phyloP scores from a whole-genome alignment of 2,329 filamentous ascomycete species.

The Xylaria sp. region DNA sequence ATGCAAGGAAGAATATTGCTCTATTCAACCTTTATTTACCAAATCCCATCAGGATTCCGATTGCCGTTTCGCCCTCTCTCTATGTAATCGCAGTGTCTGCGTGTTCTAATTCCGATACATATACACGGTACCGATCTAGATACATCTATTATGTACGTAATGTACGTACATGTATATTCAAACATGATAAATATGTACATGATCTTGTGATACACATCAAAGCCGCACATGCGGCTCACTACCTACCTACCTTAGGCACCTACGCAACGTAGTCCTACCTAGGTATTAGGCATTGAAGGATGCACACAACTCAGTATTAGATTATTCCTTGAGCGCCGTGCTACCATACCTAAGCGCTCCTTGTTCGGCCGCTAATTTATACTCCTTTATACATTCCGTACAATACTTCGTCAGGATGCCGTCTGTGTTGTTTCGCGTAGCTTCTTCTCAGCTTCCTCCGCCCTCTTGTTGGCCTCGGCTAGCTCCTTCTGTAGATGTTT shows the following conservation, averaged over 20 bases:
- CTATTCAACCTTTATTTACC: too few species aligned
- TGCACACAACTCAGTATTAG: neutral
- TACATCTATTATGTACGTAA: neutral
- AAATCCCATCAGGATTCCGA: too few species aligned
- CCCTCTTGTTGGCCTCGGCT: conserved; percentile 69
- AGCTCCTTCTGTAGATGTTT: conserved; percentile 82
- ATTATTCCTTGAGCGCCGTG: neutral
- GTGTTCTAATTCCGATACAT: neutral
- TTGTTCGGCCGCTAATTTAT: neutral
- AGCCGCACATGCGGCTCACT: too few species aligned
- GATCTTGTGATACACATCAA: neutral
- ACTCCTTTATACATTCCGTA: neutral
- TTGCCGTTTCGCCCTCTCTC: too few species aligned
- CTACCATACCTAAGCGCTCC: neutral
- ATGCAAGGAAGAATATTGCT: too few species aligned
- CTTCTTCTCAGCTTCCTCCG: conserved; percentile 73
- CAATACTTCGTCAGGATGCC: conserved; percentile 9
- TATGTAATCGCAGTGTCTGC: neutral
- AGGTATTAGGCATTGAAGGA: neutral
- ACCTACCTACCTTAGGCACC: neutral
- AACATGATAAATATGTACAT: conserved; percentile 19
- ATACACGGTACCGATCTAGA: too few species aligned
- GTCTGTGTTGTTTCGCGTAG: conserved; percentile 51
- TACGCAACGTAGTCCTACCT: neutral
- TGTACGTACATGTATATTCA: conserved; percentile 2